phyloP scores from a whole-genome alignment of 495 filamentous ascomycete genomes.

The Aspergillus coremiiformis region DNA sequence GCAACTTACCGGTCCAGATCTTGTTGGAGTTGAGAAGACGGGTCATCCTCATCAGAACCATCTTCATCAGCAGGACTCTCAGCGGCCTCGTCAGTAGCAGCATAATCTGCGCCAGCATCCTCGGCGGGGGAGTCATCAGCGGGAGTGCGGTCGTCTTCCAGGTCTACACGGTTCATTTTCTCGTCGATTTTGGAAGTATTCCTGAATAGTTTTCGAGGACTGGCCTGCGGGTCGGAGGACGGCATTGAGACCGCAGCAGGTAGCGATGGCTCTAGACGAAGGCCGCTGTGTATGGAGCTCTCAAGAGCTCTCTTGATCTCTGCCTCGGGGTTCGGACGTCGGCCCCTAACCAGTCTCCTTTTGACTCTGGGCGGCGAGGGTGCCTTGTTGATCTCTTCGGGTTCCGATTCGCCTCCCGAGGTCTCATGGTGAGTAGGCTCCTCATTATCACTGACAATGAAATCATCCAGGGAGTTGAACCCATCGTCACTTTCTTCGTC shows the following conservation, averaged over 20 bases:
- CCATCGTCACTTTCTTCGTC: constrained; percentile 24
- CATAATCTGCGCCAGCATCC: not conserved
- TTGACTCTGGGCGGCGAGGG: constrained; percentile 23
- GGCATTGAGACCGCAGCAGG: constrained; percentile 17
- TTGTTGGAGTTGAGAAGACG: constrained; percentile 15
- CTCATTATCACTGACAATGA: constrained; percentile 43
- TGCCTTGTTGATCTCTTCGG: constrained; percentile 19
- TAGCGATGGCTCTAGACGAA: constrained; percentile 16
- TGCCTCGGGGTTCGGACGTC: constrained; percentile 19
- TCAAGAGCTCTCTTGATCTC: constrained; percentile 13
- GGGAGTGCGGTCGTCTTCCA: constrained; percentile 24
- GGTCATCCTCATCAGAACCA: constrained; percentile 16
- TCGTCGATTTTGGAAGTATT: constrained; percentile 20
- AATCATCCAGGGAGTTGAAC: constrained; percentile 36
- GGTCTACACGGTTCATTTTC: constrained; percentile 16
- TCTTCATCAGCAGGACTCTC: not conserved
- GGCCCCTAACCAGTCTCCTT: constrained; percentile 33
- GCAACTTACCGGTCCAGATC: constrained; percentile 22
- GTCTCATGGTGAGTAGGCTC: constrained; percentile 35
- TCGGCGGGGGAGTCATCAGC: not conserved
- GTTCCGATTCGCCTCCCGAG: constrained; percentile 28
- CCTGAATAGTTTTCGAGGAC: constrained; percentile 17
- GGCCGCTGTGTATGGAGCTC: constrained; percentile 6
- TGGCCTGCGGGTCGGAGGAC: constrained; percentile 9
- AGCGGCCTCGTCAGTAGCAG: not conserved